phyloP scores from a whole-genome alignment of 805 yeast species.

The Candida namnaoensis region DNA sequence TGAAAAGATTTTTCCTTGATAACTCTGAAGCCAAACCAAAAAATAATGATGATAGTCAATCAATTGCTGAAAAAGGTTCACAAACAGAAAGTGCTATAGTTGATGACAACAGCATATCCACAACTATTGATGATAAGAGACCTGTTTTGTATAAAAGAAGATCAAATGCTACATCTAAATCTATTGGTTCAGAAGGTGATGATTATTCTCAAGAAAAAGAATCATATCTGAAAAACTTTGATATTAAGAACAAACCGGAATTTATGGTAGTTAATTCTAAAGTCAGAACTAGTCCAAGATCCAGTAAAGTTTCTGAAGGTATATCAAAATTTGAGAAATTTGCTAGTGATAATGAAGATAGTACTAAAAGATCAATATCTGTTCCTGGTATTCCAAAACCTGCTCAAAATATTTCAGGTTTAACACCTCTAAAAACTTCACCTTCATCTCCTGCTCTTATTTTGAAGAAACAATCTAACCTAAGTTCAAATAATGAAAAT shows the following conservation, averaged over 20 bases:
- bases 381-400: too few relatives aligned
- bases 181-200: not conserved
- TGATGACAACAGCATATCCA: not conserved
- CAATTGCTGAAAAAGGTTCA: conserved; percentile 1
- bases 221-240: not conserved
- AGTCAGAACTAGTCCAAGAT: too few relatives aligned
- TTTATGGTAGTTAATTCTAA: too few relatives aligned
- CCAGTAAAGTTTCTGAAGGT: not conserved
- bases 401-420: too few relatives aligned
- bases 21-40: conserved; percentile 23
- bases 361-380: too few relatives aligned
- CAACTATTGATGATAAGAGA: not conserved
- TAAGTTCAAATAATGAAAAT: too few relatives aligned
- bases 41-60: conserved; percentile 10
- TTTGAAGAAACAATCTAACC: too few relatives aligned
- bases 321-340: not conserved
- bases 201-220: too few relatives aligned
- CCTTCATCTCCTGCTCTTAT: too few relatives aligned
- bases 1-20: conserved; percentile 65
- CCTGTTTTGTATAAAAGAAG: not conserved
- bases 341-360: not conserved
- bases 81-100: not conserved
- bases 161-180: not conserved
- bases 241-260: not conserved
- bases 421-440: too few relatives aligned